Evolutionary conservation across 768 basidiomycete species (phyloP), one percentile per base, ranked within the genome.

Genomic region (Phanerochaete carnosa): DNA sequence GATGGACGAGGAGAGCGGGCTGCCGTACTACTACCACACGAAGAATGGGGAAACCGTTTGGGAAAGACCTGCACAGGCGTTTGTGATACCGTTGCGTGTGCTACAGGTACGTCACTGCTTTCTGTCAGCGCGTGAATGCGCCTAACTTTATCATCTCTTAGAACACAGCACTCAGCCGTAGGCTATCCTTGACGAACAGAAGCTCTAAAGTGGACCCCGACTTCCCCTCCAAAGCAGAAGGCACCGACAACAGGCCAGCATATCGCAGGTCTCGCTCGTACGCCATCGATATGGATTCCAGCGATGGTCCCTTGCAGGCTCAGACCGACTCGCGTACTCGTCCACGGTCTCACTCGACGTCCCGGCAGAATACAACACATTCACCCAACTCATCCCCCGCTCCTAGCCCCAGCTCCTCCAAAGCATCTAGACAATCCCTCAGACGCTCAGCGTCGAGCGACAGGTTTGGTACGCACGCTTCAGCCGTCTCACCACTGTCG

Each of bases 1-100:
- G 61, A 79, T 79, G 47, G 95, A 98, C 70, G 90, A 93, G 37
- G 83, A 87, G 47, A 89, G 87, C 47, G 92, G 92, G 30, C 77
- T 94, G 58, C 86, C 91, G 3, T 98, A 98, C 72, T 98, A 94
- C 75, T 95, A 96, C 74, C 94, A 95, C 68, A 97, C 94, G 11
- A 89, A 93, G 73, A 88, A 92, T 1, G 88, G 89, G 1, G 89
- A 92, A 67, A 96, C 95, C 1, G 89, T 92, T 35, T 98, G 95
- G 95, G 92, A 92, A 60, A 83, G 89, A n/a, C 95, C 95, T 15
- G 22, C 33, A n/a, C 74, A 80, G 25, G 90, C 87, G 33, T 95
- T 97, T 71, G 89, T 98, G 30, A 96, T 98, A 62, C 95, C 95
- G 35, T 77, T 98, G 55, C 89, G 88, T 13, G 84, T 94, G 65